Base-by-base conservation (phyloP, 1,284 basidiomycete genomes). In the Limonomyces culmigenus region DNA sequence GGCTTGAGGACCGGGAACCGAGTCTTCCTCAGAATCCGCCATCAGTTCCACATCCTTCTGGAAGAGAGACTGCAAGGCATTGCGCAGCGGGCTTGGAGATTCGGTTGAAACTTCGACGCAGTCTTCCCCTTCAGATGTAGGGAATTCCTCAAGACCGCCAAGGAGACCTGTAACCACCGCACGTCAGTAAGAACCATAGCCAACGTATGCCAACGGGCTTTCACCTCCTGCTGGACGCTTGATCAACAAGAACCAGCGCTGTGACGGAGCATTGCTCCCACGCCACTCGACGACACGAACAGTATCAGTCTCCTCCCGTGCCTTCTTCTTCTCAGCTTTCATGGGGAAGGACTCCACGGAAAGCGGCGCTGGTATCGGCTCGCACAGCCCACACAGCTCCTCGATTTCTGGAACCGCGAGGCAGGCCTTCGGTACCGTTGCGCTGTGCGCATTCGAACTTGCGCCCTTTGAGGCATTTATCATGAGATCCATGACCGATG, bases 261-360 rank as follows among this genome's bases (percentile, higher is more conserved):
- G 52, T 27, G 30, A 32, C 15, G 6, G 8, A 17, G 8, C 47
- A 5, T 41, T 44, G 10, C 52, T 16, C 5, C 18, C 47, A 18
- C 59, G 59, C 83, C 85, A 92, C 57, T 89, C 84, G 21, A 95
- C 58, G 14, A 91, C 71, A 47, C 76, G 83, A 15, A 96, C 88
- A 5, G 79, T 64, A 49, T 91, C 87, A 29, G 84, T 59, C 51
- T 97, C 92, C 47, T 84, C 76, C 29, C 88, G 64, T 2, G 77
- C 71, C 48, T 77, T 84, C 58, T 91, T 92, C 45, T 83, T 80
- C 39, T 74, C 72, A 10, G 67, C 72, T 48, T 80, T 85, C 83
- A 95, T 87, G 0, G 93, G 93, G 52, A 81, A 96, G 14, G 71
- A 58, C 6, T 71, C 78, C 19, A 87, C 80, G 4, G 41, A 33